These are phyloP conservation scores for Meredithiella fracta DNA, from an alignment of 2,329 filamentous ascomycete genomes.

Conservation along the genomic window DNA sequence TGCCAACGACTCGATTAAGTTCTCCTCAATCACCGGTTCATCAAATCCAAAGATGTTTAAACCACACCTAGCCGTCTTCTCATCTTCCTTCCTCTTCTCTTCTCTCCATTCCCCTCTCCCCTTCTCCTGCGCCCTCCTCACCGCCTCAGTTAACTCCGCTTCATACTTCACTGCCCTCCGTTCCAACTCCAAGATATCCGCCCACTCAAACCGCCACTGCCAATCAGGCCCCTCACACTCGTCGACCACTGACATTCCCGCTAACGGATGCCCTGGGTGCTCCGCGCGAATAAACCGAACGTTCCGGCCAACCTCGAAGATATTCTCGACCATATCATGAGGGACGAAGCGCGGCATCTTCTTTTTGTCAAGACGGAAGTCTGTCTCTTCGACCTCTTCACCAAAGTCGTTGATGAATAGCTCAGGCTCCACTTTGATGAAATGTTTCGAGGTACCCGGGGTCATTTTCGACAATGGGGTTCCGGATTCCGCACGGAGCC, in stretches of 20 bases:
- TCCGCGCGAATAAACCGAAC: constrained; percentile 54
- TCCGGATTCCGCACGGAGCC: constrained; percentile 42
- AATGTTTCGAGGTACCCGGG: constrained; percentile 33
- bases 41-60: constrained; percentile 34
- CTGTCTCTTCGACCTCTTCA: constrained; percentile 37
- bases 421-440: constrained; percentile 41
- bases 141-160: constrained; percentile 18
- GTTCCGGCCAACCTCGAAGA: constrained; percentile 70
- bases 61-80: constrained; percentile 16
- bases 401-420: constrained; percentile 42
- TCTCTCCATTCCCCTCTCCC: neutral
- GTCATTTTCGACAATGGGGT: constrained; percentile 33
- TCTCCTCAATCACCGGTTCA: constrained; percentile 29
- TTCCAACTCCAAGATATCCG: constrained; percentile 48
- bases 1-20: constrained; percentile 34
- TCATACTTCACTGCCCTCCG: constrained; percentile 32
- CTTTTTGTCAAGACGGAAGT: constrained; percentile 46
- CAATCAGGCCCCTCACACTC: constrained; percentile 38
- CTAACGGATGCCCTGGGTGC: constrained; percentile 55
- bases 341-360: constrained; percentile 59
- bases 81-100: neutral
- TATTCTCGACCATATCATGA: constrained; percentile 46
- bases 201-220: constrained; percentile 58
- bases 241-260: constrained; percentile 31
- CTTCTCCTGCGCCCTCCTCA: constrained; percentile 3